These are phyloP conservation scores for Fusarium oligoseptatum DNA, from an alignment of 2,329 filamentous ascomycete genomes.

Conservation along the genomic window DNA sequence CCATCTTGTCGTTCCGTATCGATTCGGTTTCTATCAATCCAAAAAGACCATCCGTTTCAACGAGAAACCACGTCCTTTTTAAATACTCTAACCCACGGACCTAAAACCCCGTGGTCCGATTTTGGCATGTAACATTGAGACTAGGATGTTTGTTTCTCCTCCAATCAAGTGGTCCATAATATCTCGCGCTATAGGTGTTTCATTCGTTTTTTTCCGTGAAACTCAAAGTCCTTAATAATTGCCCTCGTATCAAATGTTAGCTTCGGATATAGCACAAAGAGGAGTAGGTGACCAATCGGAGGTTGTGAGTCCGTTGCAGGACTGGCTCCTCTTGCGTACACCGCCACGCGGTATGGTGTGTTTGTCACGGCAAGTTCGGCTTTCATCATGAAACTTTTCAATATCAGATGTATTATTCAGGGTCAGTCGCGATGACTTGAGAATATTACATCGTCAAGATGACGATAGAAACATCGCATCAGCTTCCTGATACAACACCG, in stretches of 20 bases:
- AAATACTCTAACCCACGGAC: background rate
- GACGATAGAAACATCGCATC: no score
- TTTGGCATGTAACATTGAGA: background rate
- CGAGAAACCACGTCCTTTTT: background rate
- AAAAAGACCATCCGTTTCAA: background rate
- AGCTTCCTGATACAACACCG: no score
- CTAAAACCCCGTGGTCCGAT: background rate
- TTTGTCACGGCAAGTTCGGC: background rate
- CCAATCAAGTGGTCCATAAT: background rate
- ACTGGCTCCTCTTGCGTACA: background rate
- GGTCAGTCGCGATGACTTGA: no score
- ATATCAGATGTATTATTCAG: background rate
- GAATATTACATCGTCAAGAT: no score
- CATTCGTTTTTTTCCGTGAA: conserved; percentile 9
- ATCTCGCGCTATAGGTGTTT: background rate
- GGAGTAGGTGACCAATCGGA: background rate
- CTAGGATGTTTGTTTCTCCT: background rate
- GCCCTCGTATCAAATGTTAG: background rate
- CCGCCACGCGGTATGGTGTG: background rate
- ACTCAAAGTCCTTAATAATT: conserved; percentile 9
- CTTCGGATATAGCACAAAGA: background rate
- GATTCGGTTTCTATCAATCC: background rate
- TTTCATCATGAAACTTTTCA: background rate
- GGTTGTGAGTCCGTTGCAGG: background rate
- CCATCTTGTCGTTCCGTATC: conserved; percentile 26